Conservation (phyloP, 768 basidiomycete genomes). For the Xerocomus brunneocitrinus region DNA sequence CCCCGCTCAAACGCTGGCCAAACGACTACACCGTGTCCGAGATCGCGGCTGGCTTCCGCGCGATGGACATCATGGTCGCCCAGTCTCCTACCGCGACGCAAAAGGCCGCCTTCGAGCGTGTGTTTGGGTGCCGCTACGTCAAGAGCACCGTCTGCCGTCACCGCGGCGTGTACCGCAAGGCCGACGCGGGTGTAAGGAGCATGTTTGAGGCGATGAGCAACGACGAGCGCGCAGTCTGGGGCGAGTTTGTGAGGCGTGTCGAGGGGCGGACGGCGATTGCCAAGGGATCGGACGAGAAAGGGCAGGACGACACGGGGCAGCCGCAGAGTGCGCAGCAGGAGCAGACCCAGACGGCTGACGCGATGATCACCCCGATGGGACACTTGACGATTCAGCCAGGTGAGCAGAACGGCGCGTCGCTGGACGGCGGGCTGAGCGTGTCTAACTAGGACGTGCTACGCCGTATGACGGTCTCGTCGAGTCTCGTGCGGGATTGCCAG, state of each 20-base stretch:
- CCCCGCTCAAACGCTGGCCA: constrained; percentile 70
- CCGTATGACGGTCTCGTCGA: constrained; percentile 5
- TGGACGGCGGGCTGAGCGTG: neutral
- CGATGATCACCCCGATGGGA: constrained; percentile 17
- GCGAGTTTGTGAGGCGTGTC: constrained; percentile 59
- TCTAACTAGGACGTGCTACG: constrained; percentile 7
- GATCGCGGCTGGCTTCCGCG: constrained; percentile 54
- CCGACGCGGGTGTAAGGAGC: constrained; percentile 42
- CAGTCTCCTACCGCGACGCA: constrained; percentile 49
- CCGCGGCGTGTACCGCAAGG: constrained; percentile 62
- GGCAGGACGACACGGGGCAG: constrained; percentile 16
- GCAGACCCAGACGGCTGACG: constrained; percentile 16
- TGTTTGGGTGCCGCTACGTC: constrained; percentile 67
- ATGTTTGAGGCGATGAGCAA: constrained; percentile 53
- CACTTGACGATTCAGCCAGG: constrained; percentile 19
- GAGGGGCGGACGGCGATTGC: constrained; percentile 44
- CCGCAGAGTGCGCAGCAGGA: constrained; percentile 9
- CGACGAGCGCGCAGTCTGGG: constrained; percentile 59
- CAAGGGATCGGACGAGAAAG: constrained; percentile 24
- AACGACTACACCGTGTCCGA: constrained; percentile 72
- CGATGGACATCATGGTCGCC: constrained; percentile 39
- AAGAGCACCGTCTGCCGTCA: constrained; percentile 73
- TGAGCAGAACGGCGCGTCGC: constrained; percentile 14
- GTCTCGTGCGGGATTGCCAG: constrained; percentile 1
- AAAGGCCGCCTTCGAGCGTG: constrained; percentile 62